A percentile compares a stretch with the other conserved stretches of the same genome.
phyloP scores from a whole-genome alignment of 768 basidiomycete species.

The Tephrocybe sp. region DNA sequence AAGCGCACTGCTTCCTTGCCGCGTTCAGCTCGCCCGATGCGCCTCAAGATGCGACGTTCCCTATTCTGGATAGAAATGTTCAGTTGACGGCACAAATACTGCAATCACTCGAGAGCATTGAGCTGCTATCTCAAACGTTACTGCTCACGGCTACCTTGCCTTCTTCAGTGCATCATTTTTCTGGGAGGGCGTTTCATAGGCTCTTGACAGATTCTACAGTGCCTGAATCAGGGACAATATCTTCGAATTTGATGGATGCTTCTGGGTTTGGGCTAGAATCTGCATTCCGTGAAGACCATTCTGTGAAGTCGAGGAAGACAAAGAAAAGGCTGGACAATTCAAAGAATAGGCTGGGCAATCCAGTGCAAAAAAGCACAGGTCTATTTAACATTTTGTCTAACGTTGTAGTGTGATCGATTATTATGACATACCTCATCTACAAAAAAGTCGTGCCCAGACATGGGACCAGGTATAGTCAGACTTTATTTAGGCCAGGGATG shows the following conservation, averaged over 20 bases:
- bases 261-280: constrained; percentile 45
- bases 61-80: constrained; percentile 57
- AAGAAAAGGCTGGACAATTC: constrained; percentile 19
- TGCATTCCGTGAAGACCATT: constrained; percentile 47
- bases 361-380: constrained; percentile 19
- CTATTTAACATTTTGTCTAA: constrained; percentile 44
- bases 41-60: constrained; percentile 24
- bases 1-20: constrained; percentile 60
- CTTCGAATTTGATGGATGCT: constrained; percentile 45
- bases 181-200: constrained; percentile 60
- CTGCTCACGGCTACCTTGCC: constrained; percentile 52
- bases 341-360: not conserved
- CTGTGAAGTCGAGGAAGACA: constrained; percentile 36
- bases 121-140: constrained; percentile 60
- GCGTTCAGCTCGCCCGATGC: constrained; percentile 35
- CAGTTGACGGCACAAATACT: constrained; percentile 69
- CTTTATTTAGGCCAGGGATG: too few relatives aligned
- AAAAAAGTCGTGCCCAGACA: too few relatives aligned
- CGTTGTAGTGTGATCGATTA: too few relatives aligned
- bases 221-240: constrained; percentile 21
- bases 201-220: constrained; percentile 37
- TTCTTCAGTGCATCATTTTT: constrained; percentile 48
- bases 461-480: too few relatives aligned
- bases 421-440: too few relatives aligned
- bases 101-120: constrained; percentile 58